Percentiles rank a stretch among this genome's conserved stretches.
Evolutionary conservation across 768 basidiomycete species (phyloP).

Genomic region (Kondoa malvinella): DNA sequence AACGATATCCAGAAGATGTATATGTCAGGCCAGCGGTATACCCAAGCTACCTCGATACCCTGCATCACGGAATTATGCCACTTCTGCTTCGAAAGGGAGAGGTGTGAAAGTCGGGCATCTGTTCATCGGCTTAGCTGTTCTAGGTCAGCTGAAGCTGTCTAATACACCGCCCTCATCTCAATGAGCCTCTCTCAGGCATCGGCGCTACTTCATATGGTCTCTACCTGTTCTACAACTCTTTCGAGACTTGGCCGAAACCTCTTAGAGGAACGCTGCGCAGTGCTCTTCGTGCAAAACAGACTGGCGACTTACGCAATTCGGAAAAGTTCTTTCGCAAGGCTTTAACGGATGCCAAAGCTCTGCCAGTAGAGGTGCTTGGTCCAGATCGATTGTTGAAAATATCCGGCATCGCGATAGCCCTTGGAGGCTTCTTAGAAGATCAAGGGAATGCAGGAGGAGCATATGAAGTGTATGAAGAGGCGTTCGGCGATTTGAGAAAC

Average conservation of each 20-base stretch:
- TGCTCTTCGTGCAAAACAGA: slow-evolving; percentile 13
- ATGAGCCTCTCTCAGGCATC: slow-evolving; percentile 12
- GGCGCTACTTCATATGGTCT: slow-evolving; percentile 14
- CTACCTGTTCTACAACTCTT: slow-evolving; percentile 17
- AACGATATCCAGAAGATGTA: neutral
- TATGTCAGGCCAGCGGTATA: neutral
- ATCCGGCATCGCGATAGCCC: slow-evolving; percentile 15
- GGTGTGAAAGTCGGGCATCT: neutral
- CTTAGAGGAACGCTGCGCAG: slow-evolving; percentile 8
- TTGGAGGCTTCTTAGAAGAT: slow-evolving; percentile 15
- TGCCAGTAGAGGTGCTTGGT: slow-evolving; percentile 6
- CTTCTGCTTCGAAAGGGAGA: neutral
- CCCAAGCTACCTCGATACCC: neutral
- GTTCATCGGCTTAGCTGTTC: neutral
- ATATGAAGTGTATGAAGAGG: slow-evolving; percentile 8
- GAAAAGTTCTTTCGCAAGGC: slow-evolving; percentile 16
- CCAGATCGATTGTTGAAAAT: slow-evolving; percentile 12
- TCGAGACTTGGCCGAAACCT: slow-evolving; percentile 11
- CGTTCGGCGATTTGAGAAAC: neutral
- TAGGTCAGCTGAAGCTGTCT: neutral
- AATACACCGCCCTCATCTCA: neutral
- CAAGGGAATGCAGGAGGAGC: slow-evolving; percentile 10
- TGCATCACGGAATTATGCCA: neutral
- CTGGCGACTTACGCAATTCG: slow-evolving; percentile 6
- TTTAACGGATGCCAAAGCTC: neutral